These are phyloP conservation scores for Dicorynia guianensis DNA, from an alignment of 306 rosid genomes.

Conservation along the genomic window DNA sequence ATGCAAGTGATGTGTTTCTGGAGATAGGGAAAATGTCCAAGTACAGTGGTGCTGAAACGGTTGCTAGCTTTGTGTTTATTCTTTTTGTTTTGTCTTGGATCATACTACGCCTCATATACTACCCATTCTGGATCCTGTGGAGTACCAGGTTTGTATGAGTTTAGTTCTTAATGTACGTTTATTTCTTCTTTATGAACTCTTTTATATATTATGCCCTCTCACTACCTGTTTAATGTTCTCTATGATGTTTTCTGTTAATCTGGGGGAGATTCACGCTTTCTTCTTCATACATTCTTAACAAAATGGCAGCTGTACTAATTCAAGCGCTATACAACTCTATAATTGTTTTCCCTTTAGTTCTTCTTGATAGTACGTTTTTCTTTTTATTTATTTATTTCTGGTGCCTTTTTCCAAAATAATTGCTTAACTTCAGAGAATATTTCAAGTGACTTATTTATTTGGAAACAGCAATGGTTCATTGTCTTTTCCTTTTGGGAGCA, in stretches of 20 bases:
- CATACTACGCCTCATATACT: conserved; percentile 93
- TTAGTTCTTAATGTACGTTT: conserved; percentile 7
- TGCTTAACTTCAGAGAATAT: conserved; percentile 1
- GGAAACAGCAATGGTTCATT: conserved; percentile 18
- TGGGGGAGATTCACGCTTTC: conserved; percentile 15
- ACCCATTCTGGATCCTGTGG: conserved; percentile 97
- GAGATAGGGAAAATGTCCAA: conserved; percentile 99
- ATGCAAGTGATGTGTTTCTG: conserved; percentile 94
- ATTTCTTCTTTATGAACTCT: conserved; percentile 23
- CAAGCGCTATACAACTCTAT: background rate
- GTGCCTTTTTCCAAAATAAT: conserved; percentile 22
- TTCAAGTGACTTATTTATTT: conserved; percentile 12
- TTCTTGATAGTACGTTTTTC: background rate
- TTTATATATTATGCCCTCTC: conserved; percentile 26
- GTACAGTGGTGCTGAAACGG: conserved; percentile 79
- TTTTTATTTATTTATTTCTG: conserved; percentile 22
- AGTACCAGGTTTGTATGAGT: conserved; percentile 85
- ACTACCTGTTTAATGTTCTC: background rate
- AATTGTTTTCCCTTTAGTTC: conserved; percentile 8
- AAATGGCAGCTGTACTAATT: background rate
- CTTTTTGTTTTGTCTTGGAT: conserved; percentile 92
- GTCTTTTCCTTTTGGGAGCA: conserved; percentile 2
- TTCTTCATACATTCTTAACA: conserved; percentile 20
- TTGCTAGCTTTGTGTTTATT: conserved; percentile 87
- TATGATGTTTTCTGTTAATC: conserved; percentile 1